Evolutionary conservation across 2,329 filamentous ascomycete species (phyloP), one percentile per base, ranked within the genome.

Genomic region (Myriosclerotinia scirpicola): DNA sequence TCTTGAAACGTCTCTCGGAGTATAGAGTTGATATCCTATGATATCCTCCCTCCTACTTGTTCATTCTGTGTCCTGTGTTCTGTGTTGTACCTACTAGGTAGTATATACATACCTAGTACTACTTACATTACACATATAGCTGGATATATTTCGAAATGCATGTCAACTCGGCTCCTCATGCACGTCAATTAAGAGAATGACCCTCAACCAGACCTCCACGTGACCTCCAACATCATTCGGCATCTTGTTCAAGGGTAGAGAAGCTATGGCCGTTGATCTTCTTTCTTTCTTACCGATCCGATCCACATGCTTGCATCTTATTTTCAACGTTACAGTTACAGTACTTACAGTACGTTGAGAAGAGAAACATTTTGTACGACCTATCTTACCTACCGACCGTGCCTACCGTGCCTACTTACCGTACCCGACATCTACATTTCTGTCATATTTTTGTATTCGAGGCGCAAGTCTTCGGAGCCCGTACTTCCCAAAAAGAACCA

Each of bases 151-250:
- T 22, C n/a, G 22, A 22, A 50, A 42, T 56, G 17, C 36, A 56
- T 12, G 36, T 56, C 36, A 40, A 34, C 54, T 22, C 54, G 54
- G 54, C 54, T 56, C n/a, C 46, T 50, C 54, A 56, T 56, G 54
- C 53, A 54, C 53, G 53, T 36, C 53, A 54, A 20, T 54, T 36
- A 54, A 54, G 30, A 54, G 26, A 54, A 30, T 40, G 38, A 14
- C 38, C 38, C 12, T 14, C 15, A 26, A 2, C 3, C 26, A 34
- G 30, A 34, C 6, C 30, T 34, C 30, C 30, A 34, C 30, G 30
- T 34, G n/a, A 22, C 55, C 26, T 44, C 6, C 15, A 26, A 44
- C 42, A 48, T 59, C 26, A 26, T 26, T 53, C 59, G 59, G 46
- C 59, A 62, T 40, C 46, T 12, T 62, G 26, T 26, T 3, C 26